Percentiles rank a stretch among this genome's conserved stretches.
Evolutionary conservation across 257 asterid genomes (phyloP).

Genomic region (Nicotiana attenuata): DNA sequence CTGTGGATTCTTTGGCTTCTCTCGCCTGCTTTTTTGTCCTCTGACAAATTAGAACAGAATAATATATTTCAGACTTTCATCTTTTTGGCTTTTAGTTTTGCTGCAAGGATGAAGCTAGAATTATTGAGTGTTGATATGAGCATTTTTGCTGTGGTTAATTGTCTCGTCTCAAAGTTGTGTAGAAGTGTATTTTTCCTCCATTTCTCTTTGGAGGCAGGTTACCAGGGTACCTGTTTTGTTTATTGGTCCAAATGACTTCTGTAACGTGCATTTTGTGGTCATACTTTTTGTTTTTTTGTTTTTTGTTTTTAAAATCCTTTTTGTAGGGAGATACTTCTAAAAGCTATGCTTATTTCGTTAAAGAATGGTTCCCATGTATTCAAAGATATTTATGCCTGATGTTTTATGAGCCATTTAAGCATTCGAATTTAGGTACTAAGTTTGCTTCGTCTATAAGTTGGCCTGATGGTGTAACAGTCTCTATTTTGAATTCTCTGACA

Average conservation of each 20-base stretch:
- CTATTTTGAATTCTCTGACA: too few species aligned
- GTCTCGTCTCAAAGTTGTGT: conserved; percentile 39
- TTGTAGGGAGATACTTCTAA: neutral
- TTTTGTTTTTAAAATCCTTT: neutral
- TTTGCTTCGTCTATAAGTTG: too few species aligned
- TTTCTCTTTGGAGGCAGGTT: conserved; percentile 22
- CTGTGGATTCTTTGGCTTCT: conserved; percentile 32
- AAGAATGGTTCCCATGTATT: neutral
- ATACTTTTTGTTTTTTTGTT: neutral
- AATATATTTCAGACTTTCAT: conserved; percentile 38
- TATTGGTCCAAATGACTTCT: conserved; percentile 10
- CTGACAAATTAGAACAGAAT: conserved; percentile 50
- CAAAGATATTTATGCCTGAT: neutral
- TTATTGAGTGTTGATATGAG: conserved; percentile 22
- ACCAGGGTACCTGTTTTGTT: conserved; percentile 15
- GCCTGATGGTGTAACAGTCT: too few species aligned
- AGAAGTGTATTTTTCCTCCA: conserved; percentile 23
- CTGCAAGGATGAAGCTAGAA: conserved; percentile 47
- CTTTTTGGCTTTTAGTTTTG: conserved; percentile 41
- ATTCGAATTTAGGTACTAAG: neutral
- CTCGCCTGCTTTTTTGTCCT: conserved; percentile 23
- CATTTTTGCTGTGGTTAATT: conserved; percentile 29
- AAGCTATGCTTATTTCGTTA: neutral
- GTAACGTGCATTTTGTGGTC: conserved; percentile 1
- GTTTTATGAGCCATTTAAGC: neutral